Evolutionary conservation across 495 filamentous ascomycete species (phyloP), one percentile per base, ranked within the genome.

Genomic region (Hypomontagnella submonticulosa): DNA sequence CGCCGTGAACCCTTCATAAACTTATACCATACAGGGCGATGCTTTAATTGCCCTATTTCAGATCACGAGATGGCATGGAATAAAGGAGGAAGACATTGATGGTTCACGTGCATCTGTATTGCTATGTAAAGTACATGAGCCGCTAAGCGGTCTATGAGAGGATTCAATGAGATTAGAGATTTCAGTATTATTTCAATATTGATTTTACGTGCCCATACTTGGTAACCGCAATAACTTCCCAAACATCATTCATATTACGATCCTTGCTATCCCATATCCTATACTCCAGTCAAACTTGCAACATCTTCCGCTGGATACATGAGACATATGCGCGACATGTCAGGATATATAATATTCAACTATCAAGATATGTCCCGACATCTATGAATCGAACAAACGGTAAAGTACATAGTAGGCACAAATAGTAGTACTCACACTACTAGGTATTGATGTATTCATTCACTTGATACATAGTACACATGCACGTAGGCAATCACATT

Each of bases 91-190:
- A 27, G n/a, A n/a, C n/a, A 49, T 4, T 53, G 23, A 61, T 54
- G 46, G 57, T 32, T 66, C 40, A 66, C 54, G 62, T 58, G 61
- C 52, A 62, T 58, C 50, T 69, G 66, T 69, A 69, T 52, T 63
- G 61, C 18, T 62, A 66, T 66, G 67, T 70, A 70, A 66, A 58
- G 20, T 60, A 69, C 51, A 54, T 63, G 54, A 50, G n/a, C 20
- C 36, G 4, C 16, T 48, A 43, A 41, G 44, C 34, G 42, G 16
- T 55, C 16, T 60, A 61, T 27, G 33, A 58, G 40, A 50, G 51
- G 57, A 54, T 58, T 50, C 36, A 59, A 64, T 58, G 48, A 60
- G 46, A 44, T 52, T 56, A 42, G 43, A 49, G 32, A 50, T 46
- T 48, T 42, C 38, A 41, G 12, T 46, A 43, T 18, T 32, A 38